phyloP scores from a whole-genome alignment of 148 eudicot species.

The Rhododendron kiyosumense region DNA sequence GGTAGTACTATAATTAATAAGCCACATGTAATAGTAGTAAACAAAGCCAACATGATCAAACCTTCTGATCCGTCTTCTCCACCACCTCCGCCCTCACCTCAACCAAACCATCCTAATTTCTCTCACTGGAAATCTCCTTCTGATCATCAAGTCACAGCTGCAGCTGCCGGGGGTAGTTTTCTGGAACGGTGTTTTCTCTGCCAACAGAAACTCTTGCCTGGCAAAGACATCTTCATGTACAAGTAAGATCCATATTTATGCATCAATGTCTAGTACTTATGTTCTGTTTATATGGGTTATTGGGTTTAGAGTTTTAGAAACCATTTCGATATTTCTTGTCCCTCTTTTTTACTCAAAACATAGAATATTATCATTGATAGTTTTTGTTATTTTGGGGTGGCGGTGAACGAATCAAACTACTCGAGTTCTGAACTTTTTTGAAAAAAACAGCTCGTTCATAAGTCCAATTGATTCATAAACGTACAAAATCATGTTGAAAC shows the following conservation, averaged over 20 bases:
- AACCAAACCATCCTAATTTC: neutral
- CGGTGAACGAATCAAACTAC: neutral
- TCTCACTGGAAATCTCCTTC: neutral
- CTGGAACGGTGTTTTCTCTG: constrained; percentile 46
- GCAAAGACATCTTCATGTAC: constrained; percentile 55
- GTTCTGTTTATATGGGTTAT: too few species aligned
- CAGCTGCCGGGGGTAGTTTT: neutral
- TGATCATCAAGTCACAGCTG: neutral
- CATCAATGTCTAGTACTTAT: neutral
- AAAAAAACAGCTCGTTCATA: neutral
- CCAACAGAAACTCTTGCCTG: constrained; percentile 33
- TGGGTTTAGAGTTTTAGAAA: neutral
- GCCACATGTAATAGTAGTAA: constrained; percentile 14
- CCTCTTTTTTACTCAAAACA: neutral
- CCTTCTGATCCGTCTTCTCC: constrained; percentile 3
- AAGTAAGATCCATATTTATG: constrained; percentile 25
- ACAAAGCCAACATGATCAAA: constrained; percentile 25
- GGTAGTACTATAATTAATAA: neutral
- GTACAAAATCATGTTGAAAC: neutral
- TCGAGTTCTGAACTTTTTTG: neutral
- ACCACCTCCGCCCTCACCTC: neutral
- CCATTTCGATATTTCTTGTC: neutral
- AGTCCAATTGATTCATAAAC: neutral
- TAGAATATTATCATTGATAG: neutral
- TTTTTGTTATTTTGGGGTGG: neutral